These are phyloP conservation scores for Bipolaris sorokiniana DNA, from an alignment of 2,329 filamentous ascomycete genomes.

Conservation along the genomic window DNA sequence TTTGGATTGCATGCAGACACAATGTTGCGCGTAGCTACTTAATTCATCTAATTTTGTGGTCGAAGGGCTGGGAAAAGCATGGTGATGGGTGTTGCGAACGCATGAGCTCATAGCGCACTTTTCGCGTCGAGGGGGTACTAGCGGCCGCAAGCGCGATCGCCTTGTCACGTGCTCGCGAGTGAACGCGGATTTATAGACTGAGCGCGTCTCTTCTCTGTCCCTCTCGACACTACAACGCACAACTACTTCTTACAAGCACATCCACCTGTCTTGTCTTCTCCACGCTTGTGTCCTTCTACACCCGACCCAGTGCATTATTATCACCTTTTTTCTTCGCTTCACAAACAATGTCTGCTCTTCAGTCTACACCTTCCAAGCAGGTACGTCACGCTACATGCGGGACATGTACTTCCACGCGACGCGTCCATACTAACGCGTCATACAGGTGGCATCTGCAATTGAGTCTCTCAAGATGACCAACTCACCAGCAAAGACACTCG, in stretches of 20 bases:
- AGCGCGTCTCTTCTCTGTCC: slow-evolving; percentile 22
- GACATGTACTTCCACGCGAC: slow-evolving; percentile 30
- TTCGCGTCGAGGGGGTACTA: slow-evolving; percentile 25
- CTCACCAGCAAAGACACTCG: slow-evolving; percentile 87
- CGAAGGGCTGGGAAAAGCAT: slow-evolving; percentile 6
- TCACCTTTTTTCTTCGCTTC: slow-evolving; percentile 15
- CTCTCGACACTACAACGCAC: slow-evolving; percentile 32
- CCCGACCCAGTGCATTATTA: slow-evolving; percentile 14
- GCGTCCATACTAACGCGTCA: slow-evolving; percentile 48
- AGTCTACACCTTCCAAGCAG: slow-evolving; percentile 74
- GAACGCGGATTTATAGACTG: slow-evolving; percentile 32
- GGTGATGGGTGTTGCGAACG: slow-evolving; percentile 15
- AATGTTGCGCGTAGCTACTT: too few species aligned
- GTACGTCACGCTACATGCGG: slow-evolving; percentile 54
- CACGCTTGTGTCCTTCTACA: slow-evolving; percentile 21
- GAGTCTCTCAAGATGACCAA: slow-evolving; percentile 87
- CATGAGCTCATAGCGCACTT: slow-evolving; percentile 40
- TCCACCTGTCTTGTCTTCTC: slow-evolving; percentile 26
- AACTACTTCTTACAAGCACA: slow-evolving; percentile 24
- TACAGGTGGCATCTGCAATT: slow-evolving; percentile 82
- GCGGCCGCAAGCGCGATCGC: slow-evolving; percentile 18
- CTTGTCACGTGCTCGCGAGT: slow-evolving; percentile 33
- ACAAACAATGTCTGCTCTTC: slow-evolving; percentile 72
- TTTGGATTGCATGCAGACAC: slow-evolving; percentile 11
- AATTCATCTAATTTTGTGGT: not conserved